Conservation (phyloP, 106 monocot genomes). For the Gastrodia elata region DNA sequence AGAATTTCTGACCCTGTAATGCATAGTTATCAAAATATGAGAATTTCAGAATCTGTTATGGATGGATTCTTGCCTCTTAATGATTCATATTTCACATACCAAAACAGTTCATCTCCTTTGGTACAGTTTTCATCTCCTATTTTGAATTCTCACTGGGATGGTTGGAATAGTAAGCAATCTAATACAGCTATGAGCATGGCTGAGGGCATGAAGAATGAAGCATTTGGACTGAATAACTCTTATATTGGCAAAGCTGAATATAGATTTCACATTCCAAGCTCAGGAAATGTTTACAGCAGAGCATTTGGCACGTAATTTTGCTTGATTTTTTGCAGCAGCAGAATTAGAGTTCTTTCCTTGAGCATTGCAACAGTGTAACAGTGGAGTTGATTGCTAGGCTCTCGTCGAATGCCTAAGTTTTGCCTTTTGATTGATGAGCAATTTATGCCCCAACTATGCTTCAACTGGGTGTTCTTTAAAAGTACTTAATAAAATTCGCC, state of each 20-base stretch:
- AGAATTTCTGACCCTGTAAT: constrained; percentile 16
- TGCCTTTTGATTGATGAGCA: background rate
- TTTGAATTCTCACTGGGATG: constrained; percentile 48
- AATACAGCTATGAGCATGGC: constrained; percentile 19
- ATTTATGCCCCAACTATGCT: background rate
- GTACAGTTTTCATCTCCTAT: constrained; percentile 31
- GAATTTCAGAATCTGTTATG: constrained; percentile 12
- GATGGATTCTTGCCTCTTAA: constrained; percentile 27
- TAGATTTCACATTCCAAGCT: constrained; percentile 33
- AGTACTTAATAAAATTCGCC: background rate
- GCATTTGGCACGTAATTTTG: constrained; percentile 46
- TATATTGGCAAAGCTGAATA: constrained; percentile 44
- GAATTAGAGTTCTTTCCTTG: background rate
- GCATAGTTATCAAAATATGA: constrained; percentile 21
- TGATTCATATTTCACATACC: constrained; percentile 44
- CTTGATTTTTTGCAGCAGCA: background rate
- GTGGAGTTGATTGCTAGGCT: background rate
- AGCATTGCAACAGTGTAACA: background rate
- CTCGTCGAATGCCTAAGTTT: background rate
- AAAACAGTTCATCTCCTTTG: constrained; percentile 26
- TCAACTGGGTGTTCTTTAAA: background rate
- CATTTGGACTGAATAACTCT: constrained; percentile 33
- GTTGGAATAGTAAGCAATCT: constrained; percentile 42
- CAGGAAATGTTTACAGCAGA: constrained; percentile 48
- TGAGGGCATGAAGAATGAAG: constrained; percentile 44